Percentiles rank a stretch among this genome's conserved stretches.
phyloP scores from a whole-genome alignment of 345 rosid species.

The Schrenkiella parvula region DNA sequence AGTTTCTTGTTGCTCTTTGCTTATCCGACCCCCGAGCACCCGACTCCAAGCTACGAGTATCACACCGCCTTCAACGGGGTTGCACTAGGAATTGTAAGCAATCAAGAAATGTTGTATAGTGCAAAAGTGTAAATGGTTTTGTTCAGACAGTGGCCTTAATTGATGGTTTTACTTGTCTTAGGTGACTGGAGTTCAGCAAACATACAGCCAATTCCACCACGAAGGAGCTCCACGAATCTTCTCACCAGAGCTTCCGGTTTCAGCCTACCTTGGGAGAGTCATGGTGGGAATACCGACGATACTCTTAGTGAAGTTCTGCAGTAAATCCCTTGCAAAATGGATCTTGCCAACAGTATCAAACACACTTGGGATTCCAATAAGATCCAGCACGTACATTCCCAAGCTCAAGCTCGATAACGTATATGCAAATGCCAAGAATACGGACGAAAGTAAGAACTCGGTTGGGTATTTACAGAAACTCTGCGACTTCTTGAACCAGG shows the following conservation, averaged over 20 bases:
- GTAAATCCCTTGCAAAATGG: slow-evolving; percentile 91
- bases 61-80: slow-evolving; percentile 95
- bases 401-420: slow-evolving; percentile 40
- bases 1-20: slow-evolving; percentile 93
- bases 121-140: not conserved
- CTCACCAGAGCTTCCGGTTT: slow-evolving; percentile 43
- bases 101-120: not conserved
- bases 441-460: slow-evolving; percentile 41
- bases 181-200: slow-evolving; percentile 84
- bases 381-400: slow-evolving; percentile 65
- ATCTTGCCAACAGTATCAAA: slow-evolving; percentile 68
- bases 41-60: slow-evolving; percentile 94
- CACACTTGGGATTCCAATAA: slow-evolving; percentile 70
- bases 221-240: slow-evolving; percentile 62
- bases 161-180: slow-evolving; percentile 21
- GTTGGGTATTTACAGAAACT: slow-evolving; percentile 53
- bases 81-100: slow-evolving; percentile 86
- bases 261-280: slow-evolving; percentile 57
- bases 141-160: not conserved
- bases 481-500: slow-evolving; percentile 40
- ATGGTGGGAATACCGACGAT: slow-evolving; percentile 84
- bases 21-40: slow-evolving; percentile 87
- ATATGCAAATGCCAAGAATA: slow-evolving; percentile 39
- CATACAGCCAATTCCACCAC: slow-evolving; percentile 89
- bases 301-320: slow-evolving; percentile 79